phyloP scores from a whole-genome alignment of 2,329 filamentous ascomycete species.

The Nemania abortiva region DNA sequence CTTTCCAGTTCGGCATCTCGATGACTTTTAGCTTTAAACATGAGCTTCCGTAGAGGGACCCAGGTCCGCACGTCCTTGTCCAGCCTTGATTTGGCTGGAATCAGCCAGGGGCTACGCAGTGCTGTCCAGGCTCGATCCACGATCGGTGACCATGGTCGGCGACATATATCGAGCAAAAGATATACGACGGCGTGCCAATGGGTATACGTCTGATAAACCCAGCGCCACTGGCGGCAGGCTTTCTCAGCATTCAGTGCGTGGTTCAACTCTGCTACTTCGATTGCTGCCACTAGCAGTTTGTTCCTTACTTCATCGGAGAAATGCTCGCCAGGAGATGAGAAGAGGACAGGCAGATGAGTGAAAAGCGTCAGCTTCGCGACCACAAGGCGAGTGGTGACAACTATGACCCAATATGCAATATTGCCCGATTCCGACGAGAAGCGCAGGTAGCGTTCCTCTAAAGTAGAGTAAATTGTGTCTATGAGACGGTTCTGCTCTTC shows the following conservation, averaged over 20 bases:
- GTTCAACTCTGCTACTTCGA: constrained; percentile 80
- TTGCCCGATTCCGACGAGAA: constrained; percentile 51
- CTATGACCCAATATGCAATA: constrained; percentile 55
- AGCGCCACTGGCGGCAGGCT: constrained; percentile 60
- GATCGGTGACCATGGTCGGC: constrained; percentile 47
- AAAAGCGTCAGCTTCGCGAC: constrained; percentile 84
- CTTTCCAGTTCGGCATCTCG: constrained; percentile 54
- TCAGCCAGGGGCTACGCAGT: constrained; percentile 48
- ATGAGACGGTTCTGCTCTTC: constrained; percentile 55
- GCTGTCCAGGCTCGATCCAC: constrained; percentile 49
- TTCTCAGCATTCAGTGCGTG: constrained; percentile 73
- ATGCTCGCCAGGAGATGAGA: constrained; percentile 50
- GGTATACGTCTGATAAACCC: constrained; percentile 64
- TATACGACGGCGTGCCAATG: constrained; percentile 66
- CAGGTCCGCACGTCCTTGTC: constrained; percentile 54
- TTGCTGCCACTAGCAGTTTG: constrained; percentile 76
- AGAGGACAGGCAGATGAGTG: constrained; percentile 77
- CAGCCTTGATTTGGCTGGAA: constrained; percentile 43
- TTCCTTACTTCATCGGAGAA: constrained; percentile 67
- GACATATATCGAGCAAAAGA: constrained; percentile 59
- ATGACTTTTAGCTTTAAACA: constrained; percentile 55
- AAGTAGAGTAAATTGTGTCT: constrained; percentile 42
- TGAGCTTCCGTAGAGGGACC: constrained; percentile 57
- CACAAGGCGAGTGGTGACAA: constrained; percentile 75
- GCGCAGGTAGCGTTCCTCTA: constrained; percentile 59